Evolutionary conservation across 2,329 filamentous ascomycete genomes (phyloP), one percentile per base, ranked within the genome.

Genomic region (Cylindrodendrum hubeiense): DNA sequence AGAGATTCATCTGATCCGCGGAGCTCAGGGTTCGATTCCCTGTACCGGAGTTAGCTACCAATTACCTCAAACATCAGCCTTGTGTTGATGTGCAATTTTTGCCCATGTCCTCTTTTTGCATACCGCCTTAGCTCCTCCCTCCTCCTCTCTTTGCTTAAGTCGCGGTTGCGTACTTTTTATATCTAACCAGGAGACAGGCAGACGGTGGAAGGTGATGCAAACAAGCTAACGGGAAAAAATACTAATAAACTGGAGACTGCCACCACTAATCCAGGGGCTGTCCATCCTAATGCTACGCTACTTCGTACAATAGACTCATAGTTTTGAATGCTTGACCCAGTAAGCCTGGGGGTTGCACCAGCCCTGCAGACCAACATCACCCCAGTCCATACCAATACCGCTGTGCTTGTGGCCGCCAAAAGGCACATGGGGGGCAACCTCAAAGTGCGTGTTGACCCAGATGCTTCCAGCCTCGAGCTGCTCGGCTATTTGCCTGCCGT

Each of bases 381-480:
- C 82, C 71, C 75, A 83, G 55, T 88, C 85, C 59, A 79, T 78
- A 0, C 86, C 85, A 1, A 86, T 70, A 0, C 85, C 86, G 53
- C 85, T 87, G 34, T 82, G 67, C 75, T 88, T 87, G 69, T 85
- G 81, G 0, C 86, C 85, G 0, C 83, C 83, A 66, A 85, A 87
- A 0, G 84, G 80, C 3, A 77, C 77, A 2, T 78, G 68, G 0
- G 81, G 77, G 0, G 74, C 71, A 0, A 81, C 41, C 9, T 82
- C 79, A n/a, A 80, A 80, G 66, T 83, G 81, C 1, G 76, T 74
- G 76, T 91, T 91, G 68, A 91, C 85, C 84, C 87, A 91, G 1
- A 91, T 85, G 12, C 79, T 85, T 0, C 89, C 89, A 0, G 86
- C 84, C 69, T 89, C 84, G 12, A 91, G 74, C 50, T 83, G 81